Base-by-base conservation (phyloP, 495 filamentous ascomycete species). In the Aspergillus mulundensis region DNA sequence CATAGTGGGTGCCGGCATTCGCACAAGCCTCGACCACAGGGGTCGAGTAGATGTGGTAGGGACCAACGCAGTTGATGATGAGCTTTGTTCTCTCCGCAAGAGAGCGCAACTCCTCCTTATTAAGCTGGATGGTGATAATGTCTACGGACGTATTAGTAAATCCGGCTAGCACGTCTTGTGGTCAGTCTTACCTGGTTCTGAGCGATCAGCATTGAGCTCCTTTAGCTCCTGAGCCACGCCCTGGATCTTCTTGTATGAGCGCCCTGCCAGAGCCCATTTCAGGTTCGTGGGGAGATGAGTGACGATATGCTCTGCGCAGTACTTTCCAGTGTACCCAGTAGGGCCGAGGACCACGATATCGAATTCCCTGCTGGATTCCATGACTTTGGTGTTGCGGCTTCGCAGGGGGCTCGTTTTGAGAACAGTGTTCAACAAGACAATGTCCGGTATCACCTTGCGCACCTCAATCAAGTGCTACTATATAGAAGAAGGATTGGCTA, bases 221-320 rank as follows among this genome's bases (percentile, higher is more conserved):
- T 84, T 83, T 63, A 89, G 78, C 53, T 87, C 81, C 58, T 82
- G 70, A n/a, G 82, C 80, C 21, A 96, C 70, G 19, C 71, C 63
- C 57, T 87, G 78, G 12, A 97, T 78, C 68, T 95, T 97, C 42
- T 72, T 66, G 21, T 74, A 70, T 7, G 89, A 92, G 24, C 93
- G 87, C 16, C 93, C 93, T 10, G 91, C 90, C 45, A 96, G 74
- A 21, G 91, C 93, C 93, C 93, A 97, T 75, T 84, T 91, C 21
- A 96, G 67, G 66, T 87, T 75, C 7, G 89, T 93, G 1, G 93
- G 90, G 2, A 89, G 79, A 53, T 82, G 70, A 38, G 80, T 80
- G 39, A 86, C 77, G 56, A 96, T 89, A 66, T 94, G 81, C 67
- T 96, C 85, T 40, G 86, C 87, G 34, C 82, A 85, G 24, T 87